These are phyloP conservation scores for Phialophora macrospora DNA, from an alignment of 2,329 filamentous ascomycete genomes.

Conservation along the genomic window DNA sequence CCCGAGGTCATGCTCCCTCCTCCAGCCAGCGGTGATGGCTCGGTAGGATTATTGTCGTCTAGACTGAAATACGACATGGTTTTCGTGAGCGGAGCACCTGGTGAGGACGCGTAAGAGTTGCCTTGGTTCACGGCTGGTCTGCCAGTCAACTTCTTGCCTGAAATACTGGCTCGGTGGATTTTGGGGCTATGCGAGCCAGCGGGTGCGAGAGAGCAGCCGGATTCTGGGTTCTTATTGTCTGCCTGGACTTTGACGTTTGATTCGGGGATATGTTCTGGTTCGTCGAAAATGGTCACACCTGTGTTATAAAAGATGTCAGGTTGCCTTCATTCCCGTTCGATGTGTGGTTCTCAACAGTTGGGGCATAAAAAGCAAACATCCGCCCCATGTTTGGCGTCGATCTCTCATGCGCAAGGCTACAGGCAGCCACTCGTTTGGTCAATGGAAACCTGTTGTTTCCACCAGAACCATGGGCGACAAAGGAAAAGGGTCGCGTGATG, in stretches of 20 bases:
- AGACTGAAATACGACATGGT: conserved; percentile 35
- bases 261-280: conserved; percentile 39
- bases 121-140: conserved; percentile 30
- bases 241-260: conserved; percentile 19
- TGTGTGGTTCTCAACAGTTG: neutral
- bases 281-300: conserved; percentile 41
- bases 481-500: conserved; percentile 26
- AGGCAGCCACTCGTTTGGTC: conserved; percentile 9
- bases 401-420: neutral
- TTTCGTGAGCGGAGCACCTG: conserved; percentile 15
- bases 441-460: conserved; percentile 5
- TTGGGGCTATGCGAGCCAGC: conserved; percentile 29
- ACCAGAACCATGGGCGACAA: conserved; percentile 2
- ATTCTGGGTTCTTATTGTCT: conserved; percentile 31
- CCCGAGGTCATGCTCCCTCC: conserved; percentile 16
- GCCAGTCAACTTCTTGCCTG: conserved; percentile 40
- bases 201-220: conserved; percentile 29
- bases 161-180: conserved; percentile 38
- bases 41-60: conserved; percentile 19
- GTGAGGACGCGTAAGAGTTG: conserved; percentile 29
- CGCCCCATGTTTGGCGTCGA: neutral
- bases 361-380: conserved; percentile 16
- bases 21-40: neutral
- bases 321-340: neutral
- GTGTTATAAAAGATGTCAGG: conserved; percentile 9